Evolutionary conservation across 2,329 filamentous ascomycete species (phyloP).

Genomic region (Passalora sequoiae): DNA sequence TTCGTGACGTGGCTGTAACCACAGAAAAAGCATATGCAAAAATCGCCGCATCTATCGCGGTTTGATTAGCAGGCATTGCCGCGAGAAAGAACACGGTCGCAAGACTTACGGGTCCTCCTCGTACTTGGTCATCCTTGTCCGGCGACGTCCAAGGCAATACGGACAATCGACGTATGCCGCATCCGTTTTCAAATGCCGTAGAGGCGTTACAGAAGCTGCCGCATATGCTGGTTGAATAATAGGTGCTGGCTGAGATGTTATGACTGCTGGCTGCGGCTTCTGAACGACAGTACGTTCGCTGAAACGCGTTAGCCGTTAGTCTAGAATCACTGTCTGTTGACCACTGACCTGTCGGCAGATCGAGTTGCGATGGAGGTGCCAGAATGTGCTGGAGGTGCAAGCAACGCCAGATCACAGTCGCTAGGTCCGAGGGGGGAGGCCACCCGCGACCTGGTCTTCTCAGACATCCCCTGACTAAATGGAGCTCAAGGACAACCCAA

Average conservation of each 20-base stretch:
- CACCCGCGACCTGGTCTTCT: neutral
- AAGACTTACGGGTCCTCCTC: neutral
- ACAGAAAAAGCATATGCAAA: constrained; percentile 2
- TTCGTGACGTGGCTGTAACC: neutral
- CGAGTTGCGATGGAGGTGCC: neutral
- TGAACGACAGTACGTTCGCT: neutral
- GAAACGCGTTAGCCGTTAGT: too few relatives aligned
- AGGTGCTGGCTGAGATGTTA: neutral
- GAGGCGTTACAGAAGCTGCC: neutral
- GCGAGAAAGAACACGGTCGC: neutral
- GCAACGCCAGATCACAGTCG: neutral
- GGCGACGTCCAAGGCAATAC: neutral
- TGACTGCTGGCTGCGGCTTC: neutral
- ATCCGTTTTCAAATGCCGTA: neutral
- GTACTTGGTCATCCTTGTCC: constrained; percentile 1
- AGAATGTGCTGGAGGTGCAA: neutral
- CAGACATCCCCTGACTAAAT: neutral
- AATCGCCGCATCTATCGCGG: neutral
- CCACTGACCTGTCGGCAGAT: neutral
- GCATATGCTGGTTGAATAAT: constrained; percentile 1
- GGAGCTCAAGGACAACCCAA: too few relatives aligned
- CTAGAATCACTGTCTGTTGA: too few relatives aligned
- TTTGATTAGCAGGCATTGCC: neutral
- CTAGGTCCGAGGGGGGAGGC: neutral
- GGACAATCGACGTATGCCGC: constrained; percentile 1